phyloP scores from a whole-genome alignment of 257 asterid genomes.

The Fraxinus excelsior region DNA sequence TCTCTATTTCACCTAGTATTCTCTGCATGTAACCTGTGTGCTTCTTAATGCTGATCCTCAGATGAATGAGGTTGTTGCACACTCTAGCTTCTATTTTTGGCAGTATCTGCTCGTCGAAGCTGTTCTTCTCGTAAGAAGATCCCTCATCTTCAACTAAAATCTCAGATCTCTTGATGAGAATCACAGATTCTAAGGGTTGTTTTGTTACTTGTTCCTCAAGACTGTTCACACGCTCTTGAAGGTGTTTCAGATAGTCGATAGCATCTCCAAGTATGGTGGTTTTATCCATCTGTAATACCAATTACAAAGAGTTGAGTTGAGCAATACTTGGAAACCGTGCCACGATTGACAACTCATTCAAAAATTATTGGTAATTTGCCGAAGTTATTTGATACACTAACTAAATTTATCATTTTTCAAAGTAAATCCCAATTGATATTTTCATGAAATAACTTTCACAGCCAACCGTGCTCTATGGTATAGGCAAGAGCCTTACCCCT shows the following conservation, averaged over 20 bases:
- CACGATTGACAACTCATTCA: too few relatives aligned
- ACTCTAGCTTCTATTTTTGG: constrained; percentile 34
- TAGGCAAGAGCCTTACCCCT: too few relatives aligned
- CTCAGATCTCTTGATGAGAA: constrained; percentile 28
- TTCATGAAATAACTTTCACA: background rate
- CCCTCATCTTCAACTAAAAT: constrained; percentile 20
- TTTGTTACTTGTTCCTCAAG: constrained; percentile 35
- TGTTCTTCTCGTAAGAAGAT: constrained; percentile 24
- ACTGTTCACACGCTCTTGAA: constrained; percentile 34
- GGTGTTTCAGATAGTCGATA: constrained; percentile 35
- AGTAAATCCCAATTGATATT: background rate
- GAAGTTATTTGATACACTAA: too few relatives aligned
- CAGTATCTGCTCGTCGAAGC: background rate
- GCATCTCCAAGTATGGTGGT: constrained; percentile 41
- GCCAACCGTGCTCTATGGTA: too few relatives aligned
- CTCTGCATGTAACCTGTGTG: constrained; percentile 10
- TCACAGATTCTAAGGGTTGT: constrained; percentile 20
- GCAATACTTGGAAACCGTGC: too few relatives aligned
- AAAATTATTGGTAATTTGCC: too few relatives aligned
- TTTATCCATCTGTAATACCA: constrained; percentile 38
- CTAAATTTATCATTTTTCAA: too few relatives aligned
- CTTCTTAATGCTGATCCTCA: constrained; percentile 26
- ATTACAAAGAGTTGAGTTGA: background rate
- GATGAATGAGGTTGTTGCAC: constrained; percentile 22
- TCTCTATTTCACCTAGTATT: constrained; percentile 24